These are phyloP conservation scores for Aspergillus alliaceus DNA, from an alignment of 2,329 filamentous ascomycete species.

Conservation along the genomic window DNA sequence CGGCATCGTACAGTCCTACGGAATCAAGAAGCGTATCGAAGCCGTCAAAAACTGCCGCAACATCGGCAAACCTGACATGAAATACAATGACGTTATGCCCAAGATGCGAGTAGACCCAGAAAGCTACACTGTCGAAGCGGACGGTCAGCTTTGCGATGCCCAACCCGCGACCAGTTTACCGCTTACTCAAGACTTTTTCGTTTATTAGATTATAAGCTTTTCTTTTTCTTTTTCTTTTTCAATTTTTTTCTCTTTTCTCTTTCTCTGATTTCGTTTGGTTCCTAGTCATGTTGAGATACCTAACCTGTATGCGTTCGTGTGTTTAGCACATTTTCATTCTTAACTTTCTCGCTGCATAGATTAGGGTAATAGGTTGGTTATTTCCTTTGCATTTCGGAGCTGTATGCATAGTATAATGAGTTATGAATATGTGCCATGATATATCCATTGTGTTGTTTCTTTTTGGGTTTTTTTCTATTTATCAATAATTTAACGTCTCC, in stretches of 20 bases:
- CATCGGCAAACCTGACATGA: constrained; percentile 84
- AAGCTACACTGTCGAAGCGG: constrained; percentile 81
- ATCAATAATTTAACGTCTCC: background rate
- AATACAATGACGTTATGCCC: constrained; percentile 79
- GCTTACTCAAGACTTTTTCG: constrained; percentile 61
- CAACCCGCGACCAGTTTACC: constrained; percentile 72
- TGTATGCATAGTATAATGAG: background rate
- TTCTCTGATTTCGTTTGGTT: too few relatives aligned
- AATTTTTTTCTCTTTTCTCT: background rate
- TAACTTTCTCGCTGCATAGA: constrained; percentile 4
- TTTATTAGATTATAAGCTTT: constrained; percentile 14
- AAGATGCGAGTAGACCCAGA: constrained; percentile 91
- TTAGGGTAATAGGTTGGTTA: background rate
- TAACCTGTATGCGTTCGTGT: background rate
- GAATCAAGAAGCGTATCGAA: constrained; percentile 76
- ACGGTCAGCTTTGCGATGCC: constrained; percentile 71
- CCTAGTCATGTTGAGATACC: background rate
- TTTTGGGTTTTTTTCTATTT: too few relatives aligned
- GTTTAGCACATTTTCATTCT: background rate
- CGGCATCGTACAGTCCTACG: constrained; percentile 70
- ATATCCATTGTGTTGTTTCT: background rate
- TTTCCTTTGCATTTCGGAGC: background rate
- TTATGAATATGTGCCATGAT: background rate
- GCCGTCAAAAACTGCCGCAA: constrained; percentile 73
- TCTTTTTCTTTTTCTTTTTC: background rate